Evolutionary conservation across 1,284 basidiomycete genomes (phyloP), one percentile per base, ranked within the genome.

Genomic region (Trichosporon ovoides): DNA sequence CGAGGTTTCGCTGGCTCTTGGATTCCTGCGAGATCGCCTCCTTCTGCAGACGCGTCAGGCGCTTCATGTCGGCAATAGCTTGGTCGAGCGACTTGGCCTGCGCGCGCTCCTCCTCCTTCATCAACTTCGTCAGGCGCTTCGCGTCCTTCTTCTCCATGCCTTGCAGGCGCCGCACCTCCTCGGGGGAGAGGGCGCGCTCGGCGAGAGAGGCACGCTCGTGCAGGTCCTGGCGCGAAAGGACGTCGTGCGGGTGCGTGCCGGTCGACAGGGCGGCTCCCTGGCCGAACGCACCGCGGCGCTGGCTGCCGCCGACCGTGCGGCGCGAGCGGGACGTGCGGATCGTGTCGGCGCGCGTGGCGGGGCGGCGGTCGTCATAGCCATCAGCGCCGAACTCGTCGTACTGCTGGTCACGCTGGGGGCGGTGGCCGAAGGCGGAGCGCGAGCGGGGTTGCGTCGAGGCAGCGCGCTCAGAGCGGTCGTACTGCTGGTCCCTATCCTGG

Each of bases 41-140:
- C 52, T 68, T 70, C 59, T 78, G 77, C 53, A 78, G 70, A 50
- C 66, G 65, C 58, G 70, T 66, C 22, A 80, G 60, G 51, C 68
- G 60, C 56, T 73, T 75, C 36, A 80, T 69, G 62, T 80, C 78
- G 64, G 72, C 74, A 67, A 79, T 75, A n/a, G 70, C 68, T 11
- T 60, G 66, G 31, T 68, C 65, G 58, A 79, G 72, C 13, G 72
- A 66, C 43, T 65, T 67, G 38, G 71, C 67, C 59, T 78, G 77
- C 33, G 69, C 66, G 49, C 74, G 73, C 31, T 66, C 78, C 65
- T 80, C 78, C 3, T 63, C 59, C 65, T 77, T 76, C 64, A 80
- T 72, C 34, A 79, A 68, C 66, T 78, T 77, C 58, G 71, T 61
- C 31, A 78, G 66, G 36, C 72, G 68, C 54, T 68, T 70, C 40